phyloP scores from a whole-genome alignment of 805 yeast genomes.

The Candida cerambycidarum region DNA sequence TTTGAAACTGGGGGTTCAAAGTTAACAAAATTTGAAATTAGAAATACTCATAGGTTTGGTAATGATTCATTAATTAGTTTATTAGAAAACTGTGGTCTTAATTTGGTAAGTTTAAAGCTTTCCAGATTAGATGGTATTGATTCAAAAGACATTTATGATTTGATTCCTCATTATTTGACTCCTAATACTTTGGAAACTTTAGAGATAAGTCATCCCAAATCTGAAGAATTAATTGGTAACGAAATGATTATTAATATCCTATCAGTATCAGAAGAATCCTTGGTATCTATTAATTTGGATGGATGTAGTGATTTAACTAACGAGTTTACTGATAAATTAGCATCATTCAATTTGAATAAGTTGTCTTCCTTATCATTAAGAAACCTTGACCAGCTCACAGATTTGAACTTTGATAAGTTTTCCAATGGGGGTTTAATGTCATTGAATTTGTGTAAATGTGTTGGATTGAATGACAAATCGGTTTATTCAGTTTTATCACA shows the following conservation, averaged over 20 bases:
- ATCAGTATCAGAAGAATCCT: constrained; percentile 58
- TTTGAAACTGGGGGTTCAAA: constrained; percentile 58
- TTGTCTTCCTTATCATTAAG: constrained; percentile 60
- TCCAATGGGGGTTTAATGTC: constrained; percentile 54
- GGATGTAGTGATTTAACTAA: constrained; percentile 79
- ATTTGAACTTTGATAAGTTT: constrained; percentile 62
- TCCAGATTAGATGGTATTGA: constrained; percentile 73
- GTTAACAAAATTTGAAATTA: constrained; percentile 59
- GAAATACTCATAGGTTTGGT: constrained; percentile 82
- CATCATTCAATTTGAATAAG: constrained; percentile 51
- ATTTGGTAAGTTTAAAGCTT: constrained; percentile 57
- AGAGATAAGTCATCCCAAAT: constrained; percentile 67
- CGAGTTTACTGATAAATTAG: constrained; percentile 55
- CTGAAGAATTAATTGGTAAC: constrained; percentile 66
- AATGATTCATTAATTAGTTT: constrained; percentile 63
- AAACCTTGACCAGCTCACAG: constrained; percentile 63
- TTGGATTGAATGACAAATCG: constrained; percentile 61
- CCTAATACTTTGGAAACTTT: constrained; percentile 49
- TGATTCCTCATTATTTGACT: constrained; percentile 61
- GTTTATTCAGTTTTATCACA: constrained; percentile 61
- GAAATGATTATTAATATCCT: constrained; percentile 62
- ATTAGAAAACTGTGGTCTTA: constrained; percentile 55
- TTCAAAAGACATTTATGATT: constrained; percentile 54
- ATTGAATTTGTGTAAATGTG: constrained; percentile 65
- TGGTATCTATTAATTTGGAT: constrained; percentile 60